Base-by-base conservation (phyloP, 2,329 filamentous ascomycete genomes). In the Fusarium poae region DNA sequence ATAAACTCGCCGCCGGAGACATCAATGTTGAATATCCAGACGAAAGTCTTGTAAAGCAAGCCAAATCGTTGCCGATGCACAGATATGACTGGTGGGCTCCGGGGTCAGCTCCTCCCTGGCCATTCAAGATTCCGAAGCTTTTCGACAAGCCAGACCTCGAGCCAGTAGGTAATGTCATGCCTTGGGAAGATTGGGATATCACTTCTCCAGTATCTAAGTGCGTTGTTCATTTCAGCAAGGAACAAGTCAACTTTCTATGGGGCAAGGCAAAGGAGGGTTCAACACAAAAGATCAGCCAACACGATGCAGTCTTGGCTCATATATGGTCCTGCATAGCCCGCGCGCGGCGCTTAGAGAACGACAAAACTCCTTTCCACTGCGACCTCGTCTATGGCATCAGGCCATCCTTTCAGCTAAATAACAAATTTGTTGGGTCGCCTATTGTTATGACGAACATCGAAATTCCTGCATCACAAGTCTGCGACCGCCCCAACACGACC, bases 11-110 rank as follows among this genome's bases (percentile, higher is more conserved):
- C 4, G 56, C 64, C 0, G 72, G 71, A 3, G 62, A 72, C 4
- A 73, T 75, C 21, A 51, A 75, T 9, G 42, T 43, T 11, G 18
- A 39, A 5, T 4, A 32, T 3, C 50, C 71, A 8, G 62, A 74
- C 12, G 2, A 20, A 5, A 6, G 16, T 2, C 43, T 73, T 3
- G 25, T 72, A 1, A 7, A 60, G 10, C 48, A 51, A n/a, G 61
- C 59, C 2, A 39, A 21, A n/a, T 34, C 12, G 9, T 20, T 75
- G 10, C 65, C 72, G 4, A 39, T 75, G 51, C 67, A 75, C 21
- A 59, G 72, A 29, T 74, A 68, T 29, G 73, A 75, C 42, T 75
- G 73, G 72, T 75, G 73, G 73, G 44, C 54, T 18, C 43, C 66
- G 4, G 43, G 55, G 0, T 20, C 42, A 6, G 32, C 44, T 1